Evolutionary conservation across 2,329 filamentous ascomycete species (phyloP).

Genomic region (Myriosclerotinia duriaeana): DNA sequence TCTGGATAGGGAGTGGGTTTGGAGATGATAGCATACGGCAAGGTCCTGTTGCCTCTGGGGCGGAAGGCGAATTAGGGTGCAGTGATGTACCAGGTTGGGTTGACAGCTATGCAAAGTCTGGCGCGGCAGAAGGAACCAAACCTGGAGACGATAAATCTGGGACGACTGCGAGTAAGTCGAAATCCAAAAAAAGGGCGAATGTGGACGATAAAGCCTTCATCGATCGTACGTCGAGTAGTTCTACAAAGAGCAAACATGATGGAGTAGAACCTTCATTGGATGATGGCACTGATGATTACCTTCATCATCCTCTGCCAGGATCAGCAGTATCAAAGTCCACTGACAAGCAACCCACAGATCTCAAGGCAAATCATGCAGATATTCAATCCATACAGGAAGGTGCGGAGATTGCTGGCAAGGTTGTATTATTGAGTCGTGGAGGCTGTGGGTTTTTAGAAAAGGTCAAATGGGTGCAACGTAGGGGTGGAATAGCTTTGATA

Average conservation of each 20-base stretch:
- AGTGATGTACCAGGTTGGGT: conserved; percentile 92
- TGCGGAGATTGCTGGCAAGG: conserved; percentile 89
- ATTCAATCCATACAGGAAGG: conserved; percentile 89
- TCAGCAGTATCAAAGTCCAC: conserved; percentile 44
- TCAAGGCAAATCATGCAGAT: conserved; percentile 63
- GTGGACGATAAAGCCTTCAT: conserved; percentile 35
- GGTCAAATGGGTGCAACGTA: conserved; percentile 91
- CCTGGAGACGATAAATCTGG: conserved; percentile 32
- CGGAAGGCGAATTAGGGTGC: conserved; percentile 86
- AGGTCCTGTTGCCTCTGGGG: conserved; percentile 51
- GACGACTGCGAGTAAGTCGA: conserved; percentile 45
- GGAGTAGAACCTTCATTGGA: conserved; percentile 45
- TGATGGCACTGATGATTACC: conserved; percentile 83
- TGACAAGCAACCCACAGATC: conserved; percentile 31
- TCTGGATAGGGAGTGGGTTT: conserved; percentile 94
- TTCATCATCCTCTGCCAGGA: conserved; percentile 55
- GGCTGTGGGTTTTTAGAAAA: conserved; percentile 97
- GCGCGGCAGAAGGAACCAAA: conserved; percentile 30
- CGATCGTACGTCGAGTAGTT: conserved; percentile 32
- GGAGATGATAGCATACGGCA: conserved; percentile 70
- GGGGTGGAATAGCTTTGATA: conserved; percentile 85
- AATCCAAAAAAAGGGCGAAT: conserved; percentile 43
- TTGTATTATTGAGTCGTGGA: conserved; percentile 86
- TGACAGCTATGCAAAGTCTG: conserved; percentile 53
- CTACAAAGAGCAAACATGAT: conserved; percentile 27